These are phyloP conservation scores for Epichloe bromicola DNA, from an alignment of 2,329 filamentous ascomycete genomes.

Conservation along the genomic window DNA sequence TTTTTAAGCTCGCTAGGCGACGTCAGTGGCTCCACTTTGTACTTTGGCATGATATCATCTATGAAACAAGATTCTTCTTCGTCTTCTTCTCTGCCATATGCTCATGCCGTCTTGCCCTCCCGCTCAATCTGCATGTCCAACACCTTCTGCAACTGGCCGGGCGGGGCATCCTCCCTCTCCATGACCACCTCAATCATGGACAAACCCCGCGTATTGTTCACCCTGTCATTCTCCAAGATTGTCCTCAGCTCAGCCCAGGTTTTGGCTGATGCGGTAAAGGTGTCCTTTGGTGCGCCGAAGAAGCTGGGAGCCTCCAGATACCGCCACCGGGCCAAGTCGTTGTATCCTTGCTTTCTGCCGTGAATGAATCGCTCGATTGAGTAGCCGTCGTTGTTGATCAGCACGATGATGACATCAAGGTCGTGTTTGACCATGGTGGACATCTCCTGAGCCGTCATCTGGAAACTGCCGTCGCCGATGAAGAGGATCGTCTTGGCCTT, in stretches of 20 bases:
- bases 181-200: slow-evolving; percentile 7
- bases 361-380: slow-evolving; percentile 46
- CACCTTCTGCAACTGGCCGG: slow-evolving; percentile 4
- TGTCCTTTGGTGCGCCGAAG: slow-evolving; percentile 26
- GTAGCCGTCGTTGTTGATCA: slow-evolving; percentile 48
- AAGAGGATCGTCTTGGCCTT: slow-evolving; percentile 35
- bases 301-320: slow-evolving; percentile 34
- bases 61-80: neutral
- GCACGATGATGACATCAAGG: slow-evolving; percentile 34
- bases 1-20: no score
- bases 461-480: slow-evolving; percentile 51
- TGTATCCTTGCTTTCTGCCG: slow-evolving; percentile 38
- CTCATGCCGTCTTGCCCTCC: neutral
- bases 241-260: slow-evolving; percentile 5
- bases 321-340: slow-evolving; percentile 40
- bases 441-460: slow-evolving; percentile 54
- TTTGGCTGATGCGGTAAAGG: slow-evolving; percentile 5
- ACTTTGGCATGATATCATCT: neutral
- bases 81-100: neutral
- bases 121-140: slow-evolving; percentile 3
- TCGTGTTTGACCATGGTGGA: slow-evolving; percentile 46
- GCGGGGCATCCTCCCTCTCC: slow-evolving; percentile 7
- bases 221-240: neutral
- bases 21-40: neutral
- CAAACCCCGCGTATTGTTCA: neutral